Evolutionary conservation across 202 grass and related monocot species (phyloP).

Genomic region (Eragrostis tef): DNA sequence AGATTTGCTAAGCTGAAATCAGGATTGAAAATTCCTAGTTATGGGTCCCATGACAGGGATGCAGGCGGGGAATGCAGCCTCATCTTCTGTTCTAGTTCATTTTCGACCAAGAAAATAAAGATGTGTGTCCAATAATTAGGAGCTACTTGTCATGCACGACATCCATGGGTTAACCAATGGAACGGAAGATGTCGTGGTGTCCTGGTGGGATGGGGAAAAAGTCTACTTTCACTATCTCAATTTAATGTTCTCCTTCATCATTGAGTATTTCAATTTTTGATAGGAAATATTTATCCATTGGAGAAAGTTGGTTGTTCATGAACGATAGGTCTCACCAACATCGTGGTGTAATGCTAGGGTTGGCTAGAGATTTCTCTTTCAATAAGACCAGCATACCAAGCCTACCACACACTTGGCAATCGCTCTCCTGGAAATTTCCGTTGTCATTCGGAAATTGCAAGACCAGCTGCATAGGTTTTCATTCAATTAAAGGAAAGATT

Average conservation of each 20-base stretch:
- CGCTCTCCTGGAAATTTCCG: conserved; percentile 40
- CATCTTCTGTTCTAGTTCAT: conserved; percentile 42
- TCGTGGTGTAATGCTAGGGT: conserved; percentile 29
- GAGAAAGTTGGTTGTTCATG: conserved; percentile 39
- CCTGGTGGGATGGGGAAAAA: conserved; percentile 35
- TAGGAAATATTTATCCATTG: conserved; percentile 46
- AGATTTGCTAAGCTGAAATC: conserved; percentile 37
- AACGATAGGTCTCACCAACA: conserved; percentile 39
- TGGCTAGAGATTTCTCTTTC: conserved; percentile 48
- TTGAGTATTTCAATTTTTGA: conserved; percentile 49
- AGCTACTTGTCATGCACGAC: conserved; percentile 53
- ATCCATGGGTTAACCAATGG: conserved; percentile 47
- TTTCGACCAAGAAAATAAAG: conserved; percentile 35
- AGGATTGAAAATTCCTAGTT: conserved; percentile 39
- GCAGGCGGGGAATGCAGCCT: conserved; percentile 41
- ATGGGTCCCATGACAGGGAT: conserved; percentile 46
- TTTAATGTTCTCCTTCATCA: conserved; percentile 42
- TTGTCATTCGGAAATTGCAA: conserved; percentile 28
- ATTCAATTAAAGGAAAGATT: conserved; percentile 32
- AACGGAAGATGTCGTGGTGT: conserved; percentile 42
- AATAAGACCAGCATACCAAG: conserved; percentile 22
- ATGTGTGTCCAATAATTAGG: conserved; percentile 40
- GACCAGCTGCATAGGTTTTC: conserved; percentile 23
- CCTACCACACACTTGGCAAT: conserved; percentile 36
- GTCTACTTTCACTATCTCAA: conserved; percentile 51